phyloP scores from a whole-genome alignment of 345 rosid species.

The Salix exigua region DNA sequence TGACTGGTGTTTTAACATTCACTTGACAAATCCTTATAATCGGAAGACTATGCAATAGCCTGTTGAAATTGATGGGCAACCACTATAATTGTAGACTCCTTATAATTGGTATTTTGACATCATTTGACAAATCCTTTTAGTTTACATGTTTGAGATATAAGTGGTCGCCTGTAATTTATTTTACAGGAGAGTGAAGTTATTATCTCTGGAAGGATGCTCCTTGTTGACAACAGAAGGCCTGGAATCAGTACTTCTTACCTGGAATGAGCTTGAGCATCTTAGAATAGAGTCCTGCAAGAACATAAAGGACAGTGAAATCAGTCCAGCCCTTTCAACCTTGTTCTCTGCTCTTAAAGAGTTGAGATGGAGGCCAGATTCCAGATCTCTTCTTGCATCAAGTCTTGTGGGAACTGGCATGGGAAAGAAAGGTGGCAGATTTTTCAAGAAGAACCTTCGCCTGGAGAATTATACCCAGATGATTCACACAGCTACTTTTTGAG shows the following conservation, averaged over 20 bases:
- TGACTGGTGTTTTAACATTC: not conserved
- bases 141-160: not conserved
- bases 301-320: conserved; percentile 23
- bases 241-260: conserved; percentile 22
- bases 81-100: no score
- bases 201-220: conserved; percentile 29
- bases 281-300: conserved; percentile 27
- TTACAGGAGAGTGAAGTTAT: conserved; percentile 23
- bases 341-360: conserved; percentile 29
- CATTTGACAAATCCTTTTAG: no score
- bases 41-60: not conserved
- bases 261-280: conserved; percentile 26
- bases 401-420: conserved; percentile 33
- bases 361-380: conserved; percentile 33
- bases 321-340: conserved; percentile 25
- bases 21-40: not conserved
- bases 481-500: not conserved
- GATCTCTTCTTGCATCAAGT: conserved; percentile 20
- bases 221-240: conserved; percentile 31
- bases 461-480: not conserved
- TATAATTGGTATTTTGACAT: no score
- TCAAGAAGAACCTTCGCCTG: conserved; percentile 17
- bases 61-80: not conserved
- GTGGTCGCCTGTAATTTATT: not conserved
- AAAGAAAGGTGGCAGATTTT: conserved; percentile 32